These are phyloP conservation scores for Protomyces inundatus DNA, from an alignment of 1,139 yeast genomes.

Conservation along the genomic window DNA sequence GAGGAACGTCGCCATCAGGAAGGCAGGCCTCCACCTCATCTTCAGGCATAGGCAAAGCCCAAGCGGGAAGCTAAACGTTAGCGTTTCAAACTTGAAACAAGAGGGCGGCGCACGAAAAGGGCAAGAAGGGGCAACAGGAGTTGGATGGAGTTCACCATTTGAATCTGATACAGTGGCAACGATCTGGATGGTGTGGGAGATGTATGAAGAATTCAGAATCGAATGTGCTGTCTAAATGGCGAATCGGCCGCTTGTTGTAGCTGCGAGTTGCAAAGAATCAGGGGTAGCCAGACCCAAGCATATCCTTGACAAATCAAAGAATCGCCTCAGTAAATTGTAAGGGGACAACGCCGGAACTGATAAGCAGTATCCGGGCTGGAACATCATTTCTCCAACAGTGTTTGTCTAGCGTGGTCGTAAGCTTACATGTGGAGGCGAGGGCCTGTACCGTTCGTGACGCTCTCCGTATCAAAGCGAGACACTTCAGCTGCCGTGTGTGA, in stretches of 20 bases:
- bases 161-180: not conserved
- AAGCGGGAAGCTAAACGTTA: not conserved
- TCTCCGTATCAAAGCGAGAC: constrained; percentile 11
- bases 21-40: not conserved
- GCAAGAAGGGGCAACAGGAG: not conserved
- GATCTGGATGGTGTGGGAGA: no score
- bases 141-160: not conserved
- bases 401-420: not conserved
- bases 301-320: no score
- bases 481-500: constrained; percentile 5
- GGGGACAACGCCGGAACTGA: no score
- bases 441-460: not conserved
- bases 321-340: no score
- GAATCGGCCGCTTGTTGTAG: no score
- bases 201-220: no score
- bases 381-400: no score
- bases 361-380: no score
- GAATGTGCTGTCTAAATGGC: no score
- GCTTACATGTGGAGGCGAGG: not conserved
- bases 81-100: not conserved
- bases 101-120: not conserved
- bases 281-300: no score
- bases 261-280: no score
- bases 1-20: not conserved
- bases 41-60: not conserved